Evolutionary conservation across 2,329 filamentous ascomycete genomes (phyloP).

Genomic region (Zelopaecilomyces penicillatus): DNA sequence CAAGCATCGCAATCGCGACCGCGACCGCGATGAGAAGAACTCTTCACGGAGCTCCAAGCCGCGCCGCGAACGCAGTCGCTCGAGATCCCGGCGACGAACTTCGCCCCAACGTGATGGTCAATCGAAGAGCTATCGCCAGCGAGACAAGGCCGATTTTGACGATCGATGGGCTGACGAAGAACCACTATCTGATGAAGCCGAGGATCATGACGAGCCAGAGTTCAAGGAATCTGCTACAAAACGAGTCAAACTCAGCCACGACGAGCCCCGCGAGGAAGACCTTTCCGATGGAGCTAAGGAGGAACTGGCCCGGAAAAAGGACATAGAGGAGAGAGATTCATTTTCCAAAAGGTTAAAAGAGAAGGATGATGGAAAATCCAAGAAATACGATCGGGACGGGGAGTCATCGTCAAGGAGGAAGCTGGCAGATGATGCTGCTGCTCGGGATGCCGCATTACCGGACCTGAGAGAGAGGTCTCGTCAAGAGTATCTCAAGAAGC

Average conservation of each 20-base stretch:
- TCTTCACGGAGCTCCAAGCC: constrained; percentile 18
- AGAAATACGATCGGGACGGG: constrained; percentile 55
- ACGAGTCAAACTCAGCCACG: constrained; percentile 55
- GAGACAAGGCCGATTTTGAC: constrained; percentile 49
- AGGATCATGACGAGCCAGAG: constrained; percentile 43
- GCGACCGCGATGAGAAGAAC: constrained; percentile 25
- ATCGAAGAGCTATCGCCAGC: constrained; percentile 35
- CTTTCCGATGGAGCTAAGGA: constrained; percentile 52
- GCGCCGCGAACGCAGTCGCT: constrained; percentile 23
- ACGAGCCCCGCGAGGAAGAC: constrained; percentile 37
- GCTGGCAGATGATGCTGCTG: constrained; percentile 46
- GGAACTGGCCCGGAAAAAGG: constrained; percentile 52
- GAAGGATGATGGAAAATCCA: constrained; percentile 62
- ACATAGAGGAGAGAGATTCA: constrained; percentile 68
- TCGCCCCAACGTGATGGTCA: constrained; percentile 20
- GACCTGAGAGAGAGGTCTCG: constrained; percentile 77
- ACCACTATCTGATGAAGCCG: constrained; percentile 33
- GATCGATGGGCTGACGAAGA: constrained; percentile 80
- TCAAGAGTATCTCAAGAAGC: constrained; percentile 89
- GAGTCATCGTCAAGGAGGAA: constrained; percentile 48
- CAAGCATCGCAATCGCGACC: constrained; percentile 28
- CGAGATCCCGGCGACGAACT: constrained; percentile 21
- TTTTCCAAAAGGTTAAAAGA: constrained; percentile 68
- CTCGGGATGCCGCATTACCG: constrained; percentile 63
- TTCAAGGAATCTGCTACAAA: constrained; percentile 65